Evolutionary conservation across 345 rosid genomes (phyloP), one percentile per base, ranked within the genome.

Genomic region (Salix koriyanagi): DNA sequence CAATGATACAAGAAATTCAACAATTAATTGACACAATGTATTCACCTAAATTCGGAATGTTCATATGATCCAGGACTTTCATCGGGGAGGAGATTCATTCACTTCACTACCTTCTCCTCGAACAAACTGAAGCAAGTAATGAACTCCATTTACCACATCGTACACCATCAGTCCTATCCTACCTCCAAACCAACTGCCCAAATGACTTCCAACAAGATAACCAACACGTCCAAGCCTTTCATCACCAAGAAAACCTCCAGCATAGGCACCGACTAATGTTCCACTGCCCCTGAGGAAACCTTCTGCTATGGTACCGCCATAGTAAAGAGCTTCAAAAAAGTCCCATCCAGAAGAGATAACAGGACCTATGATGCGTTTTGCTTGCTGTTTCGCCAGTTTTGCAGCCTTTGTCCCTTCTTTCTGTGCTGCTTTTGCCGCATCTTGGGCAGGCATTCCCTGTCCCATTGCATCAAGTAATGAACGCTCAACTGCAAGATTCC

Each of bases 141-240:
- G 79, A 11, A 88, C 87, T 28, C 99, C 99, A 75, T 84, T 88
- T 61, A 83, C 87, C 70, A 96, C 94, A 80, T 96, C 99, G 32
- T 93, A 93, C 37, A 89, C 87, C 99, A 96, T 96, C 13, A 96
- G 83, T 18, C 97, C 99, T 10, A 96, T 84, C 73, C 99, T 85
- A 72, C 94, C 99, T 1, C 99, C 99, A n/a, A 92, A 71, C 98
- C 99, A 96, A 90, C 96, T 91, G 68, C 99, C 99, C 70, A 96
- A 62, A 56, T 83, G 91, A 83, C 99, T 93, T 13, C 99, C 99
- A 21, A 88, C 93, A 36, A 93, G 94, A 82, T 93, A 93, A 36
- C 99, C 99, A 0, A 93, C 70, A 70, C 91, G 87, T 74, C 99
- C 99, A 44, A 96, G 85, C 46, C 91, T 89, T 74, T 88, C 87